Evolutionary conservation across 805 yeast species (phyloP), one percentile per base, ranked within the genome.

Genomic region (Ogataea haglerorum): DNA sequence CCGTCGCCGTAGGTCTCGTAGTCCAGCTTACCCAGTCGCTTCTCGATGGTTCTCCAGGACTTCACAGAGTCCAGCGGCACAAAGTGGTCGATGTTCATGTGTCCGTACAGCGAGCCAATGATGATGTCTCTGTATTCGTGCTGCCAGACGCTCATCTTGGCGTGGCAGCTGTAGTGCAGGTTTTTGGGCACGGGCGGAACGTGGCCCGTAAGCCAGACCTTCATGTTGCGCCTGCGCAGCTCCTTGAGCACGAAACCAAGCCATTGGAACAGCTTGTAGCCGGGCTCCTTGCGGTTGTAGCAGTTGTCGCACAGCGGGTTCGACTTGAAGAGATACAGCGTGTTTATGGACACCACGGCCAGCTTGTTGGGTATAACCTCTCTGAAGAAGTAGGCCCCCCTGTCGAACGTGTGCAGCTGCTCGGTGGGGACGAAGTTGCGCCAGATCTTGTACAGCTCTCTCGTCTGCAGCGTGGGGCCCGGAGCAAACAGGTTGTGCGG

Each of bases 31-130:
- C 58, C 66, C 28, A 26, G 9, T 15, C 49, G 43, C n/a, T 45
- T 46, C 34, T 53, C 42, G 36, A 76, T 64, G 6, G 76, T 73
- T 43, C 71, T 69, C 67, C 85, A 80, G 0, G 93, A 86, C 49
- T 76, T 74, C 34, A 71, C 73, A 2, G 87, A 73, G 63, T 87
- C 91, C 45, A 83, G 67, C 0, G 95, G 88, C 32, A 85, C 71
- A 58, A 84, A 86, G 64, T 87, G 95, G 57, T 88, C 95, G 40
- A 86, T 69, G 61, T 87, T 87, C 95, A 87, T 87, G 58, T 87
- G 96, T 0, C 96, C 96, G 58, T 75, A 87, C 22, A 87, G 64
- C 9, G 90, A 88, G 14, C 95, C 95, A 47, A 88, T 69, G 19
- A 87, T 83, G 29, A 87, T 75, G 58, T 87, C 96, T 49, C 95